These are phyloP conservation scores for Fusarium proliferatum DNA, from an alignment of 2,329 filamentous ascomycete genomes.

Conservation along the genomic window DNA sequence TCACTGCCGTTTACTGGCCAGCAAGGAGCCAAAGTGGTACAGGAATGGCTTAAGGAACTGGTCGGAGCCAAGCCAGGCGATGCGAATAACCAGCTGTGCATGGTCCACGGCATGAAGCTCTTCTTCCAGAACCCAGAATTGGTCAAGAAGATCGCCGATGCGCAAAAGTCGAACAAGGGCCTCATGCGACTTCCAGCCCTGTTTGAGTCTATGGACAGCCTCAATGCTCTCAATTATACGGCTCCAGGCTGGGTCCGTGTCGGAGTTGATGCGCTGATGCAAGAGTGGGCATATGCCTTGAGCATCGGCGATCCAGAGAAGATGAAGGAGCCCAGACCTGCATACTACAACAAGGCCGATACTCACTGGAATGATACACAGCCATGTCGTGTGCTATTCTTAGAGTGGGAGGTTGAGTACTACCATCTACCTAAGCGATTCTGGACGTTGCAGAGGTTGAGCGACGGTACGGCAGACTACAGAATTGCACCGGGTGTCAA, in stretches of 20 bases:
- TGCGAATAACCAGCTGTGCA: not conserved
- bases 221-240: not conserved
- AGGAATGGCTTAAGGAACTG: not conserved
- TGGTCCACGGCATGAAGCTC: not conserved
- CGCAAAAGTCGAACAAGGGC: not conserved
- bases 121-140: not conserved
- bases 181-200: not conserved
- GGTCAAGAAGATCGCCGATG: not conserved
- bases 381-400: not conserved
- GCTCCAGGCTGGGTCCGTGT: not conserved
- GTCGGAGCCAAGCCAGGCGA: not conserved
- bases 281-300: not conserved
- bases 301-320: not conserved
- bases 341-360: not conserved
- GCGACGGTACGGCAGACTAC: not conserved
- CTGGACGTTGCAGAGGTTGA: not conserved
- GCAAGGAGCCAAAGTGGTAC: not conserved
- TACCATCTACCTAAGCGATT: not conserved
- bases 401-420: not conserved
- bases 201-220: not conserved
- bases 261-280: not conserved
- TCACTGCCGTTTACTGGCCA: not conserved
- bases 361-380: not conserved
- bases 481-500: not conserved
- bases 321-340: not conserved